These are phyloP conservation scores for Alopecurus myosuroides DNA, from an alignment of 176 grass and related monocot species.

Conservation along the genomic window DNA sequence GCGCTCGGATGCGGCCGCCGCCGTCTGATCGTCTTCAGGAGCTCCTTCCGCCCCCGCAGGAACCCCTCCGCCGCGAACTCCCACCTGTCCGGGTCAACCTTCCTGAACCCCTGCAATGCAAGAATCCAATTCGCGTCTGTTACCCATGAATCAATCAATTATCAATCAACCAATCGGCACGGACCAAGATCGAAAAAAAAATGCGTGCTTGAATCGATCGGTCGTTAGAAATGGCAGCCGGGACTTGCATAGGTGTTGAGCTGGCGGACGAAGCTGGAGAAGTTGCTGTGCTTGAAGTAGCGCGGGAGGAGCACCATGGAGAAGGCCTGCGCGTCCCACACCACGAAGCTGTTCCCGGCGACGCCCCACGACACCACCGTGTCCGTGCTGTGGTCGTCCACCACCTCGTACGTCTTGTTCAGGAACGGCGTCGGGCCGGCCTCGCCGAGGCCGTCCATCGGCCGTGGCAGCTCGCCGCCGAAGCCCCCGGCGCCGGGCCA, in stretches of 20 bases:
- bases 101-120: conserved; percentile 83
- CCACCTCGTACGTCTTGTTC: conserved; percentile 83
- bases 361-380: conserved; percentile 69
- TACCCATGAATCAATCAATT: not conserved
- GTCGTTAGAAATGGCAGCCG: too few relatives aligned
- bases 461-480: conserved; percentile 59
- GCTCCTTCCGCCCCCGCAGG: conserved; percentile 61
- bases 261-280: conserved; percentile 91
- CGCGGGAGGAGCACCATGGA: conserved; percentile 54
- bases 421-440: conserved; percentile 74
- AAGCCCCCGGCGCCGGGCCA: too few relatives aligned
- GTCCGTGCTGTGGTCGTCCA: conserved; percentile 65
- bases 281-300: conserved; percentile 96
- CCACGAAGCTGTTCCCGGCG: conserved; percentile 68
- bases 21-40: conserved; percentile 76
- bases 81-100: conserved; percentile 83
- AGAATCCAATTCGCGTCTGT: not conserved
- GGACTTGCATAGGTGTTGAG: conserved; percentile 51
- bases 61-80: conserved; percentile 92
- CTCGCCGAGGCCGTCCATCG: conserved; percentile 77
- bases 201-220: too few relatives aligned
- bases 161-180: too few relatives aligned
- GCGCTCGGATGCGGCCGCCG: conserved; percentile 34
- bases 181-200: too few relatives aligned
- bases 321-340: conserved; percentile 80